These are phyloP conservation scores for Huiozyma naganishii DNA, from an alignment of 805 yeast species.

Conservation along the genomic window DNA sequence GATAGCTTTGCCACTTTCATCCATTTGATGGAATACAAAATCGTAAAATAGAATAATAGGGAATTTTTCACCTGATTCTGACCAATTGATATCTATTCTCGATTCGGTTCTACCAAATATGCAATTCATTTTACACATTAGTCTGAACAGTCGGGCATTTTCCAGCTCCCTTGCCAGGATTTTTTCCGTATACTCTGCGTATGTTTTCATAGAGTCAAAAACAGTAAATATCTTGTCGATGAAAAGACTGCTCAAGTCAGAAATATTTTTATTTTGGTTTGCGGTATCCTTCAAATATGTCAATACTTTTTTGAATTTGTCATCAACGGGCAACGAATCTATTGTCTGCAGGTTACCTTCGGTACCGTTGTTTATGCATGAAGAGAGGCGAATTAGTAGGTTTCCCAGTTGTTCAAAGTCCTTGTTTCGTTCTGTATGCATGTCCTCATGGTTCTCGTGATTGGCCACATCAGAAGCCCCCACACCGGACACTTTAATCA, in stretches of 20 bases:
- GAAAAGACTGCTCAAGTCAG: conserved; percentile 31
- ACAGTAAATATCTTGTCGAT: conserved; percentile 31
- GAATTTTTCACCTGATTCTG: conserved; percentile 66
- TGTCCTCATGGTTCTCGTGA: conserved; percentile 6
- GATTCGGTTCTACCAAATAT: conserved; percentile 66
- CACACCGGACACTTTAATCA: conserved; percentile 60
- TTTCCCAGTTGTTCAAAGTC: conserved; percentile 55
- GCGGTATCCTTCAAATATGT: conserved; percentile 27
- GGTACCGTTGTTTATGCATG: conserved; percentile 6
- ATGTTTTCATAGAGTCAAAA: conserved; percentile 37
- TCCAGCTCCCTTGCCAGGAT: conserved; percentile 67
- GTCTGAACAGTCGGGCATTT: conserved; percentile 75
- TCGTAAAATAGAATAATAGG: conserved; percentile 69
- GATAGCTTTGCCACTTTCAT: conserved; percentile 65
- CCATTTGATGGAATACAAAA: conserved; percentile 75
- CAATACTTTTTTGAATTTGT: conserved; percentile 36
- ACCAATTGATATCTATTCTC: conserved; percentile 47
- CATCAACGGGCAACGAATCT: conserved; percentile 27
- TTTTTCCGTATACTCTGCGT: conserved; percentile 49
- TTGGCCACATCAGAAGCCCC: conserved; percentile 62
- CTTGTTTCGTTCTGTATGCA: conserved; percentile 32
- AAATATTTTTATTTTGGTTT: conserved; percentile 17
- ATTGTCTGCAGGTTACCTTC: not conserved
- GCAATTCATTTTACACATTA: conserved; percentile 71
- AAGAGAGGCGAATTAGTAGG: conserved; percentile 30